Evolutionary conservation across 2,329 filamentous ascomycete genomes (phyloP).

Genomic region (Passalora sequoiae): DNA sequence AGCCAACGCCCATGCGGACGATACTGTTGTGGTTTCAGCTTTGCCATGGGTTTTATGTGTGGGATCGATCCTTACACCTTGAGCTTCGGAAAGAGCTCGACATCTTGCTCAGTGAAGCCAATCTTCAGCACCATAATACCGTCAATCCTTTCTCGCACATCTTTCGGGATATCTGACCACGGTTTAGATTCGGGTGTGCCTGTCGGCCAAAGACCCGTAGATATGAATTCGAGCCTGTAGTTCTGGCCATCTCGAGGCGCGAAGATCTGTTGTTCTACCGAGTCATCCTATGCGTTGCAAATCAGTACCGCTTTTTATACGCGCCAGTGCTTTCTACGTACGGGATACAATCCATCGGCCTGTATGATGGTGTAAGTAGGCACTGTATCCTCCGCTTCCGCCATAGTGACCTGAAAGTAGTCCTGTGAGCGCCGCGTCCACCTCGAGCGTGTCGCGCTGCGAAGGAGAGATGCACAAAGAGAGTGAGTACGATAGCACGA

Average conservation of each 20-base stretch:
- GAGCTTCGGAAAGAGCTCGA: conserved; percentile 28
- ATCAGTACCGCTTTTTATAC: neutral
- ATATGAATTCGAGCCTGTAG: conserved; percentile 26
- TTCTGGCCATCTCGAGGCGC: conserved; percentile 21
- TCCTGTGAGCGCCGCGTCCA: too few species aligned
- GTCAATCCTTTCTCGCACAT: conserved; percentile 25
- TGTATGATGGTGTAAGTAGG: conserved; percentile 30
- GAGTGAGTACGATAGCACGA: neutral
- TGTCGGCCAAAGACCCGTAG: conserved; percentile 22
- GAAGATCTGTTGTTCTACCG: conserved; percentile 28
- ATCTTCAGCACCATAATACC: conserved; percentile 31
- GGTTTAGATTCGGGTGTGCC: conserved; percentile 22
- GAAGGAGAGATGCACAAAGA: neutral
- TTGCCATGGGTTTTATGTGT: neutral
- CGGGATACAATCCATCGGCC: conserved; percentile 28
- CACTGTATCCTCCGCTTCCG: conserved; percentile 9
- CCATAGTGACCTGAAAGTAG: too few species aligned
- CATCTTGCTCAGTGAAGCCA: conserved; percentile 25
- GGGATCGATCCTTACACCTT: conserved; percentile 25
- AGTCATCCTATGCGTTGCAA: conserved; percentile 18
- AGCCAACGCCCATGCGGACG: conserved; percentile 33
- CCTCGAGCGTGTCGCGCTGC: neutral
- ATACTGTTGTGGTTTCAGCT: conserved; percentile 18
- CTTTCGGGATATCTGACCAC: conserved; percentile 29
- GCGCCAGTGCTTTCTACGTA: conserved; percentile 2